Evolutionary conservation across 768 basidiomycete species (phyloP), one percentile per base, ranked within the genome.

Genomic region (Pleurotus tuoliensis): DNA sequence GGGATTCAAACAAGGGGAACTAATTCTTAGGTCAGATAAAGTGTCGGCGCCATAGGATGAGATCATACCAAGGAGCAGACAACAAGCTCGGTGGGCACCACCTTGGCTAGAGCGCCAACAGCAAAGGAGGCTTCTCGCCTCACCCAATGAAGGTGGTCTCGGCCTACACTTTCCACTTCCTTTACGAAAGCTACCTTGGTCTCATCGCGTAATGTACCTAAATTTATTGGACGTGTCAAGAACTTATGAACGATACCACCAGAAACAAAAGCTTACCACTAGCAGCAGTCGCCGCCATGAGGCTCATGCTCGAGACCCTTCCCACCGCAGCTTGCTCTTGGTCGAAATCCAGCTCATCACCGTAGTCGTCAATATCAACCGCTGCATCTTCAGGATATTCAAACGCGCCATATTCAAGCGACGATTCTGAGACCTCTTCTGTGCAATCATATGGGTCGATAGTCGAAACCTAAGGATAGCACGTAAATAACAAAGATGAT

Each of bases 271-370:
- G 74, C 80, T 66, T 67, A 90, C 88, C 87, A 59, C 83, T 85
- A 6, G 51, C 51, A 24, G 92, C 90, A 27, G 89, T 82, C 6
- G 92, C 86, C 39, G 94, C 94, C 76, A 96, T 90, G 50, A 97
- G 73, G 66, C 91, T 92, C 93, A 97, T 94, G 63, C 92, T 92
- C 4, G 92, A 90, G 48, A 96, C 75, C 56, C 93, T 81, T 4
- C 95, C 95, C 16, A 93, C 79, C 4, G 89, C 84, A 12, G 88
- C 91, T 66, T 95, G 92, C 61, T 92, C 83, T 27, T 73, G 82
- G 51, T 77, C 77, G 27, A 77, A 77, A 11, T 73, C 70, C 18
- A 65, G 62, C 6, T 72, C 69, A 30, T 75, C 69, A 18, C 60
- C 63, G 1, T 58, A 63, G 47, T 64, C 67, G 58, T 66, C 46